phyloP scores from a whole-genome alignment of 805 yeast genomes.

The Yamadazyma paraphyllophila region DNA sequence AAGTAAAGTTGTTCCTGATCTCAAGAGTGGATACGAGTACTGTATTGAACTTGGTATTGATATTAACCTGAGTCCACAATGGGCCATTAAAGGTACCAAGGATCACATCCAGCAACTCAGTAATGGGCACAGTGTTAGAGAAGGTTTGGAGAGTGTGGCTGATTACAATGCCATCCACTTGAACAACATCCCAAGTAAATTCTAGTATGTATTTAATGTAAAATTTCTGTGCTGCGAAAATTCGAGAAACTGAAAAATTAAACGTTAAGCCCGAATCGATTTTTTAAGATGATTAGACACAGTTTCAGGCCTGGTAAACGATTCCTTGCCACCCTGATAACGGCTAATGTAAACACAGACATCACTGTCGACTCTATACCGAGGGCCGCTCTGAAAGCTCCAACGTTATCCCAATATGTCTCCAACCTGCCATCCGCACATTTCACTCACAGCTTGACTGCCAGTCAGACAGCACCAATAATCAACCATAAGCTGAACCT shows the following conservation, averaged over 20 bases:
- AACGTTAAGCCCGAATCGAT: neutral
- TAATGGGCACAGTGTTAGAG: slow-evolving; percentile 35
- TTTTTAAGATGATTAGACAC: slow-evolving; percentile 7
- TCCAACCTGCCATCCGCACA: slow-evolving; percentile 3
- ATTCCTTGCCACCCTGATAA: slow-evolving; percentile 3
- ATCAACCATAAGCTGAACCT: slow-evolving; percentile 5
- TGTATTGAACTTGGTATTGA: slow-evolving; percentile 50
- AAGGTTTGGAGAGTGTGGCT: slow-evolving; percentile 55
- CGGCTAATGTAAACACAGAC: neutral
- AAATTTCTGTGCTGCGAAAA: slow-evolving; percentile 2
- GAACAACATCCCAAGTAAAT: slow-evolving; percentile 8
- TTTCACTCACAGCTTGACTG: slow-evolving; percentile 15
- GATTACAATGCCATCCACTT: slow-evolving; percentile 38
- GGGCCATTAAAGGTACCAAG: slow-evolving; percentile 69
- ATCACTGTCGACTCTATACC: neutral
- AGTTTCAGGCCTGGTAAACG: slow-evolving; percentile 3
- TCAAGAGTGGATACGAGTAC: slow-evolving; percentile 46
- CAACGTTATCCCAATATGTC: neutral
- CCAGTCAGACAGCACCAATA: slow-evolving; percentile 14
- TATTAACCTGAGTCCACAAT: slow-evolving; percentile 48
- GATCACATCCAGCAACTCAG: slow-evolving; percentile 44
- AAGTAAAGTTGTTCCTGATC: slow-evolving; percentile 42
- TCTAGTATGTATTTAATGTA: slow-evolving; percentile 1
- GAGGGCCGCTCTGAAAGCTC: neutral
- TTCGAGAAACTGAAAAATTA: neutral